Evolutionary conservation across 2,329 filamentous ascomycete species (phyloP), one percentile per base, ranked within the genome.

Genomic region (Nemania serpens): DNA sequence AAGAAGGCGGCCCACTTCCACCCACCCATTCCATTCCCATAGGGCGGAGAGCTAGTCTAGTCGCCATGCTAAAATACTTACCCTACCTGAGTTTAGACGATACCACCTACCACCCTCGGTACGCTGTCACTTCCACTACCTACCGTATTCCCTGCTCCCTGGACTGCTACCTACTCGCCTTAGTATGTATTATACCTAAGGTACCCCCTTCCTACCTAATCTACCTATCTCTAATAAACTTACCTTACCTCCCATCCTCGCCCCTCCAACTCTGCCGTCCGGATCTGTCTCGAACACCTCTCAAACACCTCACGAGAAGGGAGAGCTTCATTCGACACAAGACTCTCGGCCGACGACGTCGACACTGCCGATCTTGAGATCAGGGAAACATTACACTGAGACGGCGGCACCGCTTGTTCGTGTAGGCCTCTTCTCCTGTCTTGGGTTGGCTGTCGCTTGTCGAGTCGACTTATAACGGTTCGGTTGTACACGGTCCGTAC

Each of bases 41-140:
- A 65, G 62, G 62, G 62, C 62, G 57, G 62, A 65, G 60, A 39
- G 11, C 36, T 39, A 39, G 36, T 39, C 4, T 51, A 53, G 42
- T n/a, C 41, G 13, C 47, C 20, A 20, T 42, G 34, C 45, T 33
- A 49, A 36, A 18, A 39, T 39, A n/a, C 36, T 29, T 7, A 39
- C 15, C 34, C 42, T 42, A 17, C 4, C 20, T 34, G 25, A 55
- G 18, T 10, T 48, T 34, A 39, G 18, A 45, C 18, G 20, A 22
- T 20, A 56, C 25, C 25, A 45, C 42, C 36, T 25, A 34, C 17
- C 12, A 34, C 17, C 12, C 25, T 29, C 25, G 25, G 25, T 18
- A n/a, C 7, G n/a, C 46, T 18, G 34, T 48, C 29, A 48, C 22
- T 52, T 52, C 37, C 22, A 29, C 25, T 29, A 7, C 25, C 25